Conservation (phyloP, 148 eudicot species). For the Chenopodium quinoa region DNA sequence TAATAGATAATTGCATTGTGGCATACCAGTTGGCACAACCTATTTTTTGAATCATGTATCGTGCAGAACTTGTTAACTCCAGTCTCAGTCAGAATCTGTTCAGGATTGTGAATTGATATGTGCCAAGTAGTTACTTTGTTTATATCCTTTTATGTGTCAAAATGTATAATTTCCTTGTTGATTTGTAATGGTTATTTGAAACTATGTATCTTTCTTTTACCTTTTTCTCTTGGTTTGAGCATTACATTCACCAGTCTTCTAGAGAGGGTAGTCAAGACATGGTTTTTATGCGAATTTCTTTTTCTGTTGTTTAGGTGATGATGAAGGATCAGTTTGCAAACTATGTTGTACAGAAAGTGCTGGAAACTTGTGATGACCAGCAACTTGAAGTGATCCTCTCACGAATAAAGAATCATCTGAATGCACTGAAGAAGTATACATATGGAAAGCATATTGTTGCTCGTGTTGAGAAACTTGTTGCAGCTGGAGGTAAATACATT, state of each 20-base stretch:
- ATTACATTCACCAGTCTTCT: neutral
- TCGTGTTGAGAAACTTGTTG: conserved; percentile 89
- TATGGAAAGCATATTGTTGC: conserved; percentile 94
- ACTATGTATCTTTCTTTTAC: neutral
- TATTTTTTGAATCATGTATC: neutral
- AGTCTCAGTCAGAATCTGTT: neutral
- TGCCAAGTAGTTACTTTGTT: neutral
- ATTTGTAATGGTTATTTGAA: neutral
- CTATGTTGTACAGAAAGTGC: conserved; percentile 75
- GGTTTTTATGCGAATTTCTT: neutral
- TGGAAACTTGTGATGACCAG: conserved; percentile 89
- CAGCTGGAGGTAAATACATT: conserved; percentile 63
- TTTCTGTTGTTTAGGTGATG: conserved; percentile 49
- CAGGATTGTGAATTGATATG: neutral
- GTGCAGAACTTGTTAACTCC: neutral
- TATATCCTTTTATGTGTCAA: neutral
- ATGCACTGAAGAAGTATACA: conserved; percentile 79
- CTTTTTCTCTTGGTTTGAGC: neutral
- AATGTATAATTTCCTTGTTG: neutral
- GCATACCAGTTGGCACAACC: neutral
- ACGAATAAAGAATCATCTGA: conserved; percentile 75
- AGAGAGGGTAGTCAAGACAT: neutral
- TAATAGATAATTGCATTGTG: neutral
- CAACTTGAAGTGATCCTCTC: conserved; percentile 73
- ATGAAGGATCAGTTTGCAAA: conserved; percentile 81